These are phyloP conservation scores for Trichoderma lentiforme DNA, from an alignment of 2,329 filamentous ascomycete species.

Conservation along the genomic window DNA sequence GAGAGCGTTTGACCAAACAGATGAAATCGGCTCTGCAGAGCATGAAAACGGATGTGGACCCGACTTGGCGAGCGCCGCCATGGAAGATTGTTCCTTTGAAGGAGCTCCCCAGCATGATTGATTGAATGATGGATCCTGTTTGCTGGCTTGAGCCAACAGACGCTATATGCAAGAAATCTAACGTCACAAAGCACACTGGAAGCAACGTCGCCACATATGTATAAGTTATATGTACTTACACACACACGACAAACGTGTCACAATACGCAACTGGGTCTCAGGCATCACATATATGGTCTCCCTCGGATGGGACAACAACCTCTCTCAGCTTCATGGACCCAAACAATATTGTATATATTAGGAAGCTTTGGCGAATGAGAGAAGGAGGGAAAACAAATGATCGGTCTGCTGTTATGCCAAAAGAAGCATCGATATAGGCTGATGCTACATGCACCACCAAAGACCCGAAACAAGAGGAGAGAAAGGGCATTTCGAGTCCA, in stretches of 20 bases:
- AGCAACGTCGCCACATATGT: background rate
- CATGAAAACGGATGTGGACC: conserved; percentile 28
- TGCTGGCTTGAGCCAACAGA: background rate
- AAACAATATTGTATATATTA: background rate
- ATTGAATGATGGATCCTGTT: background rate
- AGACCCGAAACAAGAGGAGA: no score
- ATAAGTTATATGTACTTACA: background rate
- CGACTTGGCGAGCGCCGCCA: conserved; percentile 33
- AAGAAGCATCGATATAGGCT: background rate
- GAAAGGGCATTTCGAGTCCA: background rate
- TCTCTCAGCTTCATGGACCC: background rate
- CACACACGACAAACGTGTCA: background rate
- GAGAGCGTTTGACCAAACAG: conserved; percentile 37
- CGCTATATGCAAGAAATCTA: background rate
- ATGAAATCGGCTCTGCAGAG: conserved; percentile 36
- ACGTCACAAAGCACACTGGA: background rate
- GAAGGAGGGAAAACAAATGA: background rate
- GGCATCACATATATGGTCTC: background rate
- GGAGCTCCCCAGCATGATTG: conserved; percentile 23
- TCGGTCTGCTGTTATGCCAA: background rate
- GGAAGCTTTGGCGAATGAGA: background rate
- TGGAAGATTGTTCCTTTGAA: conserved; percentile 39
- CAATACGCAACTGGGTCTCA: background rate
- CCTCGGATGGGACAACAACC: background rate
- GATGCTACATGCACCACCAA: background rate